Evolutionary conservation across 176 grass and related monocot species (phyloP).

Genomic region (Triticum monococcum): DNA sequence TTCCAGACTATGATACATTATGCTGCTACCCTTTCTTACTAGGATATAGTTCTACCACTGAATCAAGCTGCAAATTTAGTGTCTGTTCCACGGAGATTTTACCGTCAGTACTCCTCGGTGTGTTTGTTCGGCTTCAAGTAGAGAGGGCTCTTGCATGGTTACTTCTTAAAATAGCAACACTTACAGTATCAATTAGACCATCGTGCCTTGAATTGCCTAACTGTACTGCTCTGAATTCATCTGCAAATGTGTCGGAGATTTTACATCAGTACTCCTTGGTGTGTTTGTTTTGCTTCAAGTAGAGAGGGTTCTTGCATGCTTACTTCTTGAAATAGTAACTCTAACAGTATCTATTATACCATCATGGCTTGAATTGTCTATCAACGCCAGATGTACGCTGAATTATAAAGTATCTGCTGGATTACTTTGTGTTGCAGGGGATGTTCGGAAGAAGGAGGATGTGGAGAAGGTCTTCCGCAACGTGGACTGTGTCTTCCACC

Average conservation of each 20-base stretch:
- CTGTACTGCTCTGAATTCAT: not conserved
- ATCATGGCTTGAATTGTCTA: not conserved
- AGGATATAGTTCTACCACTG: not conserved
- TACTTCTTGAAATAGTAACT: not conserved
- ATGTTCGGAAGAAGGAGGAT: conserved; percentile 64
- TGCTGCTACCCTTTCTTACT: not conserved
- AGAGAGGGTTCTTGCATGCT: not conserved
- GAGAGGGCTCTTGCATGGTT: not conserved
- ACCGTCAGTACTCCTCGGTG: not conserved
- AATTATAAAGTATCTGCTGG: not conserved
- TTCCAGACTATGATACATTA: not conserved
- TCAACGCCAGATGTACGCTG: not conserved
- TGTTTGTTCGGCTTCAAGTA: no score
- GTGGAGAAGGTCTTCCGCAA: conserved; percentile 46
- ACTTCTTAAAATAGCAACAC: not conserved
- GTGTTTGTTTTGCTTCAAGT: not conserved
- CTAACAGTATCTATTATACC: not conserved
- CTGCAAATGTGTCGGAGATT: not conserved
- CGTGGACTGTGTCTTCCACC: conserved; percentile 78
- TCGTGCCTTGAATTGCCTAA: not conserved
- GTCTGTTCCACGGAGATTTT: not conserved
- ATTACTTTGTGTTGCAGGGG: conserved; percentile 39
- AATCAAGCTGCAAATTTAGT: not conserved
- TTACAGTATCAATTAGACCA: not conserved
- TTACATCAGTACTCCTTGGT: not conserved